Evolutionary conservation across 139 green algal genomes (phyloP).

Genomic region (Bryopsis sp.): DNA sequence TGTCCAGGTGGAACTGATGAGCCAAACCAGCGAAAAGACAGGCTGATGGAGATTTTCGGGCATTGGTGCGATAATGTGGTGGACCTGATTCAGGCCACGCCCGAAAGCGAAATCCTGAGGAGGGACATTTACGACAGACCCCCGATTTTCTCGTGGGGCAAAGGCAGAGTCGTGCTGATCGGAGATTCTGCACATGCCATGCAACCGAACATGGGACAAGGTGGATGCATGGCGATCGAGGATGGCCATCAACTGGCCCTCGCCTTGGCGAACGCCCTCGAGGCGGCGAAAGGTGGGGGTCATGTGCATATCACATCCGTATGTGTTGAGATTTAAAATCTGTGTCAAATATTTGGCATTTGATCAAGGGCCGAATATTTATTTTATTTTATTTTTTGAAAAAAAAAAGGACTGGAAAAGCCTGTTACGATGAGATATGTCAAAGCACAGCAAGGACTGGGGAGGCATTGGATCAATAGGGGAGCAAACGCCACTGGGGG

Average conservation of each 20-base stretch:
- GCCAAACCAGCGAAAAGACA: slow-evolving; percentile 50
- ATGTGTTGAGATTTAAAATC: too few relatives aligned
- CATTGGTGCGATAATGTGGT: slow-evolving; percentile 68
- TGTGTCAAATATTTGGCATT: too few relatives aligned
- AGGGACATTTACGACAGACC: slow-evolving; percentile 90
- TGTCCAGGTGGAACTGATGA: slow-evolving; percentile 40
- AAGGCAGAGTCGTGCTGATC: slow-evolving; percentile 79
- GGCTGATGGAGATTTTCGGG: slow-evolving; percentile 84
- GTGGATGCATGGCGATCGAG: slow-evolving; percentile 92
- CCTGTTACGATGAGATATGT: too few relatives aligned
- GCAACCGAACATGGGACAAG: slow-evolving; percentile 98
- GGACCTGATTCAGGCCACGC: slow-evolving; percentile 78
- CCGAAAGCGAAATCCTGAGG: slow-evolving; percentile 84
- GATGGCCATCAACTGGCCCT: slow-evolving; percentile 67
- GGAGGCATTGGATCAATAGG: too few relatives aligned
- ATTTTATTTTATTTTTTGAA: too few relatives aligned
- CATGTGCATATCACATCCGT: too few relatives aligned
- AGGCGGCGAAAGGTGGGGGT: too few relatives aligned
- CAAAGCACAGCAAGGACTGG: too few relatives aligned
- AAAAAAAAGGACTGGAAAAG: too few relatives aligned
- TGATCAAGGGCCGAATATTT: too few relatives aligned
- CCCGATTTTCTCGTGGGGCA: slow-evolving; percentile 69
- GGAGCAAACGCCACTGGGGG: too few relatives aligned
- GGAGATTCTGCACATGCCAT: slow-evolving; percentile 95
- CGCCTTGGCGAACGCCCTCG: slow-evolving; percentile 35